Evolutionary conservation across 2,329 filamentous ascomycete species (phyloP).

Genomic region (Pseudopithomyces chartarum): DNA sequence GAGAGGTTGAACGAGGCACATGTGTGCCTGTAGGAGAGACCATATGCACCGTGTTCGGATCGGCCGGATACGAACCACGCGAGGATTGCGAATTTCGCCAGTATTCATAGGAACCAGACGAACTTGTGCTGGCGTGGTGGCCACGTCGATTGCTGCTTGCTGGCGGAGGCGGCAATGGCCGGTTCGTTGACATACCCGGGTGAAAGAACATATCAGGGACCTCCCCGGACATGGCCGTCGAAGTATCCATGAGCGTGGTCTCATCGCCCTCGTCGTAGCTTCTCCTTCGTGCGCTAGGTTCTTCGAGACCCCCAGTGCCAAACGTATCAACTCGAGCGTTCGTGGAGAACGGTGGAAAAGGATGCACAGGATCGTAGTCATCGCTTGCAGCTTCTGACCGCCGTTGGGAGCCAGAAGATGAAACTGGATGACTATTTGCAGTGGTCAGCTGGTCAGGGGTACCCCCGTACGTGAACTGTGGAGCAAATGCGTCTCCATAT

Average conservation of each 20-base stretch:
- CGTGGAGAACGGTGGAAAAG: slow-evolving; percentile 60
- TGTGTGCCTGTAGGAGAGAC: slow-evolving; percentile 35
- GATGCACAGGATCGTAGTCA: slow-evolving; percentile 57
- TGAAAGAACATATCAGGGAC: slow-evolving; percentile 94
- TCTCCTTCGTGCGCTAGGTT: slow-evolving; percentile 71
- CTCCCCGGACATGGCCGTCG: slow-evolving; percentile 55
- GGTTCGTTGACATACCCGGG: slow-evolving; percentile 70
- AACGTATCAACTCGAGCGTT: slow-evolving; percentile 82
- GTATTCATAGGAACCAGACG: slow-evolving; percentile 53
- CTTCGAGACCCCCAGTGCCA: slow-evolving; percentile 85
- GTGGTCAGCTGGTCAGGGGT: slow-evolving; percentile 50
- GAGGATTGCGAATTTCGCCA: slow-evolving; percentile 41
- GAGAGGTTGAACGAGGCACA: slow-evolving; percentile 58
- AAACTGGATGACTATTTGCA: slow-evolving; percentile 46
- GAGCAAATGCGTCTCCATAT: slow-evolving; percentile 73
- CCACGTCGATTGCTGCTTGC: slow-evolving; percentile 60
- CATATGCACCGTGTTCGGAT: slow-evolving; percentile 38
- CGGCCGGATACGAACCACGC: slow-evolving; percentile 37
- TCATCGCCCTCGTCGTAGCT: slow-evolving; percentile 97
- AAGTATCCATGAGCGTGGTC: slow-evolving; percentile 52
- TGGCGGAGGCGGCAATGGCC: slow-evolving; percentile 68
- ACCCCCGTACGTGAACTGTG: slow-evolving; percentile 65
- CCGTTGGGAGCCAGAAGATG: slow-evolving; percentile 52
- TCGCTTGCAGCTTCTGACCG: slow-evolving; percentile 51
- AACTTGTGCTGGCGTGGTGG: slow-evolving; percentile 39